phyloP scores from a whole-genome alignment of 306 rosid species.

The Glycyrrhiza uralensis region DNA sequence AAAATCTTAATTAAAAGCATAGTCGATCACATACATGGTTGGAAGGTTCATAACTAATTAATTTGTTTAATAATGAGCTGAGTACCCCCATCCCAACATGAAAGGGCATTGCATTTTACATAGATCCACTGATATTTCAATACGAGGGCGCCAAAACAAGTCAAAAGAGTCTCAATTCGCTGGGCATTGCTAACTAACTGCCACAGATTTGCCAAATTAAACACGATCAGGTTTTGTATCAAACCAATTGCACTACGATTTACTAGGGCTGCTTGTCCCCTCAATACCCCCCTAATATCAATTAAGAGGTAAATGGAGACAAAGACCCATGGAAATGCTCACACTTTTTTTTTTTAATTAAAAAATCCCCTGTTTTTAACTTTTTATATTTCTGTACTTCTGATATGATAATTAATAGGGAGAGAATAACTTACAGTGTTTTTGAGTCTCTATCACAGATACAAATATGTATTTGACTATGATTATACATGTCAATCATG shows the following conservation, averaged over 20 bases:
- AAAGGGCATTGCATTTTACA: conserved; percentile 13
- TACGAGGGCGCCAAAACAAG: conserved; percentile 2
- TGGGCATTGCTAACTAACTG: background rate
- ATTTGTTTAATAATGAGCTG: background rate
- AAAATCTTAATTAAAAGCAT: background rate
- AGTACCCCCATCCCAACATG: background rate
- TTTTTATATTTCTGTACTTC: background rate
- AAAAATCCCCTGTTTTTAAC: background rate
- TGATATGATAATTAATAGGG: background rate
- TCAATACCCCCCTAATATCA: background rate
- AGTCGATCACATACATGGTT: conserved; percentile 1
- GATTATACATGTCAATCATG: background rate
- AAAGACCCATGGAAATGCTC: background rate
- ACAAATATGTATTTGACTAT: background rate
- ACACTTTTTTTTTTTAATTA: background rate
- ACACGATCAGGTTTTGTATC: background rate
- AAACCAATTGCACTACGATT: background rate
- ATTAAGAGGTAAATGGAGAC: background rate
- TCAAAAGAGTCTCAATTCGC: conserved; percentile 1
- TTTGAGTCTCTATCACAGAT: background rate
- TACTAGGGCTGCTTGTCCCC: background rate
- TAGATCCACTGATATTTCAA: background rate
- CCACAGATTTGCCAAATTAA: background rate
- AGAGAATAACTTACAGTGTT: background rate
- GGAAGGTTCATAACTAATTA: background rate